Conservation (phyloP, 805 yeast species). For the Zygosaccharomyces lentus region DNA sequence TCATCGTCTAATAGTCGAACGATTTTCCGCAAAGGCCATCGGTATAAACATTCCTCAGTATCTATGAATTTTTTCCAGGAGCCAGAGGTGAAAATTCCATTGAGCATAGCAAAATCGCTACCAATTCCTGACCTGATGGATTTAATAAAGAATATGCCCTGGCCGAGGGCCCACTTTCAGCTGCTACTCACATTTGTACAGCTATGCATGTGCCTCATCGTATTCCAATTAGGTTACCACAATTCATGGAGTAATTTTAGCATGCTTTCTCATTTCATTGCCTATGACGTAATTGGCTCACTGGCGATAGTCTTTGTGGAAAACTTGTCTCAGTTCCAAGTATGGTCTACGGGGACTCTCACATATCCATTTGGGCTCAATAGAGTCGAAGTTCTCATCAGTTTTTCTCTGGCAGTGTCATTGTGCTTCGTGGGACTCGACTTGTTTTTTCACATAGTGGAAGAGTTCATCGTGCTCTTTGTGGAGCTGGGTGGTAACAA, state of each 20-base stretch:
- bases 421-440: conserved; percentile 89
- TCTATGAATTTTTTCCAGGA: conserved; percentile 95
- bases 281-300: conserved; percentile 82
- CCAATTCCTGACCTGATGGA: conserved; percentile 52
- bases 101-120: conserved; percentile 66
- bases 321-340: conserved; percentile 84
- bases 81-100: conserved; percentile 70
- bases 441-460: conserved; percentile 78
- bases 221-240: conserved; percentile 57
- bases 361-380: conserved; percentile 91
- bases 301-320: conserved; percentile 65
- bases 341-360: conserved; percentile 79
- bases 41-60: conserved; percentile 93
- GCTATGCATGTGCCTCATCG: conserved; percentile 46
- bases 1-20: conserved; percentile 38
- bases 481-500: conserved; percentile 28
- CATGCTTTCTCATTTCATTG: conserved; percentile 80
- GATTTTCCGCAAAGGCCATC: conserved; percentile 85
- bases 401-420: conserved; percentile 81
- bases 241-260: conserved; percentile 57
- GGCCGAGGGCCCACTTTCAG: conserved; percentile 51
- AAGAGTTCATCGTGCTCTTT: conserved; percentile 53
- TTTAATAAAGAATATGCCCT: conserved; percentile 53
- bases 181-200: conserved; percentile 60
- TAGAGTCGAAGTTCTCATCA: conserved; percentile 81